These are phyloP conservation scores for Fusarium pseudoanthophilum DNA, from an alignment of 2,329 filamentous ascomycete species.

Conservation along the genomic window DNA sequence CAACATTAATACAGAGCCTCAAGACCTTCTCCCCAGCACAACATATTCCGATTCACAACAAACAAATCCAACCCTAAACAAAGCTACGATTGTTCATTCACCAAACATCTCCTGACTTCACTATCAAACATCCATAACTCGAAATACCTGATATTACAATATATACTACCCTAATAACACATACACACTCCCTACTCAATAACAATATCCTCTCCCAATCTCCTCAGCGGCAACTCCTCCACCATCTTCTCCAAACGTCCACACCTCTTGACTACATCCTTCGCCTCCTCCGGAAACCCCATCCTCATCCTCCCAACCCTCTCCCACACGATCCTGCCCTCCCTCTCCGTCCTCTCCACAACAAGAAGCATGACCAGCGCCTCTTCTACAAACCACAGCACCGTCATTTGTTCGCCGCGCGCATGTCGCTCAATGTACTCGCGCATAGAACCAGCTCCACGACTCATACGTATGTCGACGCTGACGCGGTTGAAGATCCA, in stretches of 20 bases:
- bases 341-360: conserved; percentile 42
- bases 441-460: conserved; percentile 44
- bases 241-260: conserved; percentile 48
- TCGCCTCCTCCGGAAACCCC: conserved; percentile 49
- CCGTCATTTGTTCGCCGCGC: conserved; percentile 50
- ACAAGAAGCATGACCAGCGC: conserved; percentile 49
- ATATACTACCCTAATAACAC: not conserved
- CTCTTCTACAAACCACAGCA: conserved; percentile 52
- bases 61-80: not conserved
- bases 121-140: not conserved
- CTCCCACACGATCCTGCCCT: conserved; percentile 44
- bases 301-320: conserved; percentile 51
- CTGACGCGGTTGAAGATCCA: conserved; percentile 52
- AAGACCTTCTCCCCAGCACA: too few relatives aligned
- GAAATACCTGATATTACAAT: conserved; percentile 28
- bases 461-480: conserved; percentile 49
- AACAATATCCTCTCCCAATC: conserved; percentile 48
- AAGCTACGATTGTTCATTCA: not conserved
- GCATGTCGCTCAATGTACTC: conserved; percentile 50
- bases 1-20: too few relatives aligned
- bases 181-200: conserved; percentile 43
- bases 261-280: conserved; percentile 47
- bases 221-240: conserved; percentile 47
- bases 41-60: not conserved
- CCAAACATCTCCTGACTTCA: not conserved